These are phyloP conservation scores for Plenodomus biglobosus DNA, from an alignment of 2,329 filamentous ascomycete species.

Conservation along the genomic window DNA sequence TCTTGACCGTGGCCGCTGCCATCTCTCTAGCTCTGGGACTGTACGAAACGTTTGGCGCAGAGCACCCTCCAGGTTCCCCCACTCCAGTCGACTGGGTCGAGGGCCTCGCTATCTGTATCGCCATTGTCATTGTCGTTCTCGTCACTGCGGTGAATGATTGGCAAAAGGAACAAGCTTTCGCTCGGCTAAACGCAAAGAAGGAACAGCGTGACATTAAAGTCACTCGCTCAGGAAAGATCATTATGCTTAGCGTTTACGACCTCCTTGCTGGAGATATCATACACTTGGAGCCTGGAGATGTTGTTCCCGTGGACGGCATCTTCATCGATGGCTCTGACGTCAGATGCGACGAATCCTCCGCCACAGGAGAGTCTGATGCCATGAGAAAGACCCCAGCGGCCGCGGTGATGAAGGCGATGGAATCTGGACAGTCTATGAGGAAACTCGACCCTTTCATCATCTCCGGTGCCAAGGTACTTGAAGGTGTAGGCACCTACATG, in stretches of 20 bases:
- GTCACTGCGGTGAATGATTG: constrained; percentile 43
- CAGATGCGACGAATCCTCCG: constrained; percentile 72
- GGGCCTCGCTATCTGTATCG: constrained; percentile 42
- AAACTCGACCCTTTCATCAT: constrained; percentile 67
- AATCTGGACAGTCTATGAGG: constrained; percentile 50
- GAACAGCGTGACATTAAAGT: constrained; percentile 41
- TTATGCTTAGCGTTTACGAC: constrained; percentile 60
- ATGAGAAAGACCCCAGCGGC: constrained; percentile 66
- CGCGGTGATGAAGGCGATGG: constrained; percentile 60
- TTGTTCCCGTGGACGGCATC: constrained; percentile 69
- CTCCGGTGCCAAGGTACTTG: constrained; percentile 59
- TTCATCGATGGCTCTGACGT: constrained; percentile 66
- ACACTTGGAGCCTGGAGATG: constrained; percentile 68
- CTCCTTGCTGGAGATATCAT: constrained; percentile 70
- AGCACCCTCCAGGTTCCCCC: constrained; percentile 47
- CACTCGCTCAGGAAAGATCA: constrained; percentile 65
- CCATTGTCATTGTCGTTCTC: constrained; percentile 43
- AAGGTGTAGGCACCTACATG: constrained; percentile 55
- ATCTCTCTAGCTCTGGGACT: constrained; percentile 70
- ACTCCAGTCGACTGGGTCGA: constrained; percentile 47
- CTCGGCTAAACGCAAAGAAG: constrained; percentile 40
- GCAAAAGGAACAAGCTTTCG: constrained; percentile 43
- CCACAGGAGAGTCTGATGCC: constrained; percentile 71
- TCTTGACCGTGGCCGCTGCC: constrained; percentile 67
- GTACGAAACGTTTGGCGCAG: constrained; percentile 62